Evolutionary conservation across 495 filamentous ascomycete species (phyloP).

Genomic region (Parmelia sp.): DNA sequence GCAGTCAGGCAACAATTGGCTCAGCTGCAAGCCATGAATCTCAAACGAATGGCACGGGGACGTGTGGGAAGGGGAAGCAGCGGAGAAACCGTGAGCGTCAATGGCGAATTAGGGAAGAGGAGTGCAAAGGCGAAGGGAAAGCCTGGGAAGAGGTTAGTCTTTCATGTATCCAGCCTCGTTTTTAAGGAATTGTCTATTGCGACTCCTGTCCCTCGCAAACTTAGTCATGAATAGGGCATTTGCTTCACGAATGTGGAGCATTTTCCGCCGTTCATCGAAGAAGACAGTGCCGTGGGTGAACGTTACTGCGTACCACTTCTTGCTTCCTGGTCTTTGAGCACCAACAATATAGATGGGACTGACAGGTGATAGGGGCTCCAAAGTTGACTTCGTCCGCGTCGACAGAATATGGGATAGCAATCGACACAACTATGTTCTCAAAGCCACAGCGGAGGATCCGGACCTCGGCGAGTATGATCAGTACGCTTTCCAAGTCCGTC

Average conservation of each 20-base stretch:
- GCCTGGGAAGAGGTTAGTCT: conserved; percentile 23
- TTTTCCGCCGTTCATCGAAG: not conserved
- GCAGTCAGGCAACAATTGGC: conserved; percentile 26
- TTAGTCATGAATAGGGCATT: conserved; percentile 28
- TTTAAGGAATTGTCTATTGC: not conserved
- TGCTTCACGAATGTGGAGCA: not conserved
- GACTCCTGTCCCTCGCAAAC: not conserved
- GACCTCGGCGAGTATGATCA: conserved; percentile 73
- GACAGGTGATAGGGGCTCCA: conserved; percentile 47
- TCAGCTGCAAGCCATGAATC: conserved; percentile 25
- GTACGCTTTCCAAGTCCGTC: conserved; percentile 79
- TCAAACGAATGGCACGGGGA: conserved; percentile 23
- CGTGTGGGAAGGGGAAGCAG: conserved; percentile 13
- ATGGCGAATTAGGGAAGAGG: conserved; percentile 21
- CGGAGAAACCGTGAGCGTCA: conserved; percentile 22
- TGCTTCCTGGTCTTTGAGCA: not conserved
- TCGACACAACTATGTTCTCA: conserved; percentile 77
- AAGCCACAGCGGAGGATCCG: conserved; percentile 67
- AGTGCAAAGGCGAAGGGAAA: conserved; percentile 12
- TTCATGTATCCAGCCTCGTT: not conserved
- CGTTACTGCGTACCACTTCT: not conserved
- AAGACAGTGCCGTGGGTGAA: not conserved
- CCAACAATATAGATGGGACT: not conserved
- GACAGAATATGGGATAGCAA: conserved; percentile 77
- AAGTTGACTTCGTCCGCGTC: conserved; percentile 77